These are phyloP conservation scores for Mycena crocata DNA, from an alignment of 768 basidiomycete genomes.

Conservation along the genomic window DNA sequence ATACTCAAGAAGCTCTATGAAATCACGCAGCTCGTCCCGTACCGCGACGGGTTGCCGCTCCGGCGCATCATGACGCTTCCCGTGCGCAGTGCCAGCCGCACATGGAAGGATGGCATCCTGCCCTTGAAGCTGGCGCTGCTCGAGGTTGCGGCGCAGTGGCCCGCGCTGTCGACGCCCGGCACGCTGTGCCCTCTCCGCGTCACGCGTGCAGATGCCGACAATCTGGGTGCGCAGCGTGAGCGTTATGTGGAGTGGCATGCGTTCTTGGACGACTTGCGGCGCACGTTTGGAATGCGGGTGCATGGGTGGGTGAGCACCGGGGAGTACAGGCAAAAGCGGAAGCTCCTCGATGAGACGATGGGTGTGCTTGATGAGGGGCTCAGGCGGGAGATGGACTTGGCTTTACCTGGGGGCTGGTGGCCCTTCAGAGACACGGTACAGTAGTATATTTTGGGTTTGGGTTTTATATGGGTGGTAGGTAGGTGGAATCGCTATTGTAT, in stretches of 20 bases:
- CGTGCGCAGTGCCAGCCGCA: not conserved
- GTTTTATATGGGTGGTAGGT: not conserved
- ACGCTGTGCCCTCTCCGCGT: not conserved
- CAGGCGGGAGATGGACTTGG: not conserved
- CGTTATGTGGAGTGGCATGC: not conserved
- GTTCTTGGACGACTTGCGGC: not conserved
- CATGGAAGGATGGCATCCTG: conserved; percentile 6
- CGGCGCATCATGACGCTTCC: not conserved
- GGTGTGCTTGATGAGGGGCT: not conserved
- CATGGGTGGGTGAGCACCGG: not conserved
- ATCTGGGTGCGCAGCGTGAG: not conserved
- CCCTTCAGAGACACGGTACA: not conserved
- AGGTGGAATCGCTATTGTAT: no score
- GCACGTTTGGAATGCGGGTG: conserved; percentile 1
- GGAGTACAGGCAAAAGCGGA: not conserved
- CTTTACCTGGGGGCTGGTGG: not conserved
- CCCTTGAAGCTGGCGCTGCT: not conserved
- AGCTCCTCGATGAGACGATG: not conserved
- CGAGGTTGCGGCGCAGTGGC: conserved; percentile 2
- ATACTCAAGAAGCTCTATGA: conserved; percentile 1
- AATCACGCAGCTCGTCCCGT: not conserved
- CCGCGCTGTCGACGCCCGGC: not conserved
- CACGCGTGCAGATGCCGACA: not conserved
- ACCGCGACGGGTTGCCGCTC: not conserved
- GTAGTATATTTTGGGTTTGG: not conserved